These are phyloP conservation scores for Fusarium denticulatum DNA, from an alignment of 2,329 filamentous ascomycete species.

Conservation along the genomic window DNA sequence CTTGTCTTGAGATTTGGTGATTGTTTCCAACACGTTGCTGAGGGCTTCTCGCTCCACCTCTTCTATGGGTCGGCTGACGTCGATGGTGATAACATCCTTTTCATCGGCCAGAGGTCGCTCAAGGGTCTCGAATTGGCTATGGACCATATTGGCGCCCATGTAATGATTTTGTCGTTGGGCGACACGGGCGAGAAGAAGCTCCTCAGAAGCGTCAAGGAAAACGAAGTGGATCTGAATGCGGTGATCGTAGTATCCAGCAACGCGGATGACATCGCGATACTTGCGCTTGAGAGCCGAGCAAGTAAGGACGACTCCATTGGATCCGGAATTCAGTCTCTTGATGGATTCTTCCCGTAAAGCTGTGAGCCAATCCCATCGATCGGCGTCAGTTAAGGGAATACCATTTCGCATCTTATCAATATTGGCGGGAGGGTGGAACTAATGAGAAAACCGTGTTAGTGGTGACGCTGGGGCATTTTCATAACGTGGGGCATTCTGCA, in stretches of 20 bases:
- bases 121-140: conserved; percentile 88
- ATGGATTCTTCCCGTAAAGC: conserved; percentile 76
- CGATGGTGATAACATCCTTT: conserved; percentile 75
- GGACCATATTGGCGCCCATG: conserved; percentile 96
- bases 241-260: conserved; percentile 79
- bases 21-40: conserved; percentile 63
- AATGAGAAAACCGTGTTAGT: conserved; percentile 39
- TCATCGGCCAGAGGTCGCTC: conserved; percentile 81
- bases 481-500: background rate
- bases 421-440: conserved; percentile 82
- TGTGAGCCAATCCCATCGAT: conserved; percentile 98
- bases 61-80: conserved; percentile 69
- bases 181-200: conserved; percentile 80
- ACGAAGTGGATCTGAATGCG: conserved; percentile 89
- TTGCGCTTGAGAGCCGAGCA: conserved; percentile 97
- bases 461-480: background rate
- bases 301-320: conserved; percentile 86
- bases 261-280: conserved; percentile 91
- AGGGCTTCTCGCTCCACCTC: conserved; percentile 71
- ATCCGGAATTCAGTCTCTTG: conserved; percentile 63
- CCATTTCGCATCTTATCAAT: conserved; percentile 91
- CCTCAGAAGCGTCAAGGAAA: conserved; percentile 83
- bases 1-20: conserved; percentile 48
- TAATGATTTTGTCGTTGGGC: conserved; percentile 82
- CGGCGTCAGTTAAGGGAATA: conserved; percentile 86